Percentiles rank a stretch among this genome's conserved stretches.
Conservation (phyloP, 2,329 filamentous ascomycete species). For the Pseudocercospora macadamiae region DNA sequence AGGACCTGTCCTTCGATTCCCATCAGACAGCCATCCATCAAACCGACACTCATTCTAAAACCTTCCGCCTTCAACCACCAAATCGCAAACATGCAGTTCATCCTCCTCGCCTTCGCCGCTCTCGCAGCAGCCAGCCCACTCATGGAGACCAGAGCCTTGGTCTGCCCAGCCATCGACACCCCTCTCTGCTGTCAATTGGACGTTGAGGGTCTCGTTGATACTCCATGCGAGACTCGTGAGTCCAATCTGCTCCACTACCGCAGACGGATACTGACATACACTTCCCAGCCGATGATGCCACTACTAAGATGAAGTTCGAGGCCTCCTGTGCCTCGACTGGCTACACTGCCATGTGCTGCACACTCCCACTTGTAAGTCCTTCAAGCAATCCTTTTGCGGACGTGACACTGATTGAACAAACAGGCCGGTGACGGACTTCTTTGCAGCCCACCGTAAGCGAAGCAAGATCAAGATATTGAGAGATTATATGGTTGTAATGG, state of each 20-base stretch:
- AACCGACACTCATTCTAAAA: background rate
- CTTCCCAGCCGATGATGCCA: constrained; percentile 6
- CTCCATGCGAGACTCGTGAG: constrained; percentile 23
- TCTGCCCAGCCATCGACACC: constrained; percentile 24
- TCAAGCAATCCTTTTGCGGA: too few relatives aligned
- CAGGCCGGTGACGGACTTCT: constrained; percentile 24
- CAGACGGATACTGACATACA: background rate
- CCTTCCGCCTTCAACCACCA: background rate
- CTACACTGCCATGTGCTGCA: constrained; percentile 24
- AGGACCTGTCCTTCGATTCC: background rate
- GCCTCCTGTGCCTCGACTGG: constrained; percentile 18
- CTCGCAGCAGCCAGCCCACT: constrained; percentile 16
- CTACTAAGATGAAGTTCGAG: constrained; percentile 13
- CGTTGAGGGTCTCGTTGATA: constrained; percentile 17
- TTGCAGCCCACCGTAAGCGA: constrained; percentile 20
- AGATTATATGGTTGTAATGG: background rate
- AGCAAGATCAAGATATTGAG: too few relatives aligned
- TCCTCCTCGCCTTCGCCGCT: constrained; percentile 21
- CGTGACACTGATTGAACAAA: background rate
- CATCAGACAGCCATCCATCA: background rate
- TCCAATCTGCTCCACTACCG: background rate
- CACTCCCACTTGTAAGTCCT: constrained; percentile 21
- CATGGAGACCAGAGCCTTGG: constrained; percentile 8
- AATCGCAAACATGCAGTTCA: constrained; percentile 24
- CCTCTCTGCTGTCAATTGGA: constrained; percentile 26